Evolutionary conservation across 1,284 basidiomycete species (phyloP).

Genomic region (Cryptococcus neoformans): DNA sequence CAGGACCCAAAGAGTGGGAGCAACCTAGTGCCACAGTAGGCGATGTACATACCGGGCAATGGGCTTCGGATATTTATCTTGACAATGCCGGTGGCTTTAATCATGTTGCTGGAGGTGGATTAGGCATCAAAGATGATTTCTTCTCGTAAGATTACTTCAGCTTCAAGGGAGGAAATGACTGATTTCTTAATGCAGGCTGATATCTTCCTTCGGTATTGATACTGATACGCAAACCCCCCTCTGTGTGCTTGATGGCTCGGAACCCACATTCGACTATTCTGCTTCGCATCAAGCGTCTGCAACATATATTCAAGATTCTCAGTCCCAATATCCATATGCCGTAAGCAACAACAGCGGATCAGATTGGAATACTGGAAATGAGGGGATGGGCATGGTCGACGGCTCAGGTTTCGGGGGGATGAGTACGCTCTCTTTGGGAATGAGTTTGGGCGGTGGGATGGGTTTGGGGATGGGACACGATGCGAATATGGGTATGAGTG

Average conservation of each 20-base stretch:
- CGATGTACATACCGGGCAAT: neutral
- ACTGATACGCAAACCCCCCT: conserved; percentile 11
- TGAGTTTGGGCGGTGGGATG: neutral
- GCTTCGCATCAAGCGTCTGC: neutral
- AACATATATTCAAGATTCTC: no score
- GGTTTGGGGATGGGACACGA: neutral
- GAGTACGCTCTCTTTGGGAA: neutral
- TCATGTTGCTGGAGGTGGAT: conserved; percentile 16
- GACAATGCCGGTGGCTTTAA: conserved; percentile 7
- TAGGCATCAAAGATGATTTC: conserved; percentile 25
- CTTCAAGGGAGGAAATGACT: neutral
- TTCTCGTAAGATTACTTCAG: conserved; percentile 19
- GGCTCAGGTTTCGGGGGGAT: no score
- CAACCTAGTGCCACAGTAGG: neutral
- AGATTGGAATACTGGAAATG: no score
- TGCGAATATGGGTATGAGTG: conserved; percentile 9
- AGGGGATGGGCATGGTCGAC: no score
- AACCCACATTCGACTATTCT: conserved; percentile 13
- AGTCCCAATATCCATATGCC: no score
- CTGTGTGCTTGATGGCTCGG: conserved; percentile 1
- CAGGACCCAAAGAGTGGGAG: neutral
- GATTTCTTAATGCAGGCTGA: conserved; percentile 4
- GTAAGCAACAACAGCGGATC: no score
- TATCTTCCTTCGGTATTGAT: conserved; percentile 20
- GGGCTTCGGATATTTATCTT: neutral